Base-by-base conservation (phyloP, 352 stramenopile genomes). In the Aphanomyces invadans region DNA sequence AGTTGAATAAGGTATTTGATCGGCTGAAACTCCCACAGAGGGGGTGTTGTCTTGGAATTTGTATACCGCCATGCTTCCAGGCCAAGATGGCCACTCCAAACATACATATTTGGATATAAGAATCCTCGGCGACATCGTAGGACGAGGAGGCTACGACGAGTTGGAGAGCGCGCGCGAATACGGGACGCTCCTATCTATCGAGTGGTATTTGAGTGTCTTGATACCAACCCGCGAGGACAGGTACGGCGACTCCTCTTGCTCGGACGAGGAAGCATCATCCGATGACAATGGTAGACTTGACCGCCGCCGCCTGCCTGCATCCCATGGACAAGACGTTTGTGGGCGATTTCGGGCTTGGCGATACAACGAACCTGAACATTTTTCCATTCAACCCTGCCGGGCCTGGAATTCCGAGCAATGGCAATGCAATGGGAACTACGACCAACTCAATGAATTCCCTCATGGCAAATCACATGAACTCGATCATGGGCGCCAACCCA, bases 361-460 rank as follows among this genome's bases (percentile, higher is more conserved):
- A 90, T 65, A 76, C 77, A 23, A 70, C 75, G 26, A 81, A 91
- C 67, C 19, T 54, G 9, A 89, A 85, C 68, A 76, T 77, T 36
- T 94, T 83, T 62, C 75, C 89, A 71, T 87, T 90, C 69, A 87
- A 85, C 62, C 64, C 87, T 51, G 68, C 74, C 49, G 56, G 32
- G 11, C 38, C 5, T 42, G 36, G 36, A 42, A 42, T 15, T 15
- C 38, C 19, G 25, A 74, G 45, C 28, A 51, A 39, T 29, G 69
- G 57, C 56, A 61, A 29, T 51, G 73, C 65, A 19, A 71, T 70
- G 44, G 68, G 54, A 2, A 32, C 29, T 38, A 38, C 19, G 29
- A 32, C 4, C 46, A 54, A 11, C 7, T 7, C 15, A 7, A 77
- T 86, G 73, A 77, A 88, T 46, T 46, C 81, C 26, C 70, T 65